Evolutionary conservation across 352 stramenopile species (phyloP).

Genomic region (Globisporangium barbulae): DNA sequence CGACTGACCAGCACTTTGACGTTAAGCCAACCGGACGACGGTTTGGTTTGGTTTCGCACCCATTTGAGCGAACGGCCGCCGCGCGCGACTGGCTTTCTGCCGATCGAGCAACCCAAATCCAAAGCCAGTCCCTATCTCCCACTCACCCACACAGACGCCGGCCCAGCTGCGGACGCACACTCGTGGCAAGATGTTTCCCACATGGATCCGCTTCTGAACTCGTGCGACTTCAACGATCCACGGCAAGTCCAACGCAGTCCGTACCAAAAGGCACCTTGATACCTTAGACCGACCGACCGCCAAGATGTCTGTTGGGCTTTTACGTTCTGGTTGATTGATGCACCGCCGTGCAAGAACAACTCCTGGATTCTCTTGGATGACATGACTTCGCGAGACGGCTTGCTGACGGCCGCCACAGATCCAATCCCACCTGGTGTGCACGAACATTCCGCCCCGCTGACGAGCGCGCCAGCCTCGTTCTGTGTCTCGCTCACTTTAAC

Average conservation of each 20-base stretch:
- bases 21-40: neutral
- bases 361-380: neutral
- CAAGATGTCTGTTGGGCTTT: neutral
- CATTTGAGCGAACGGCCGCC: neutral
- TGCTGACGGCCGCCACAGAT: neutral
- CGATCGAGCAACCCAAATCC: conserved; percentile 2
- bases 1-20: neutral
- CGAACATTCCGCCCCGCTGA: neutral
- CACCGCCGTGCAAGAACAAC: neutral
- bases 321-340: neutral
- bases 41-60: neutral
- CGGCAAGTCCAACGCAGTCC: neutral
- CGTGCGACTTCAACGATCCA: neutral
- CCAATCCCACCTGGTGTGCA: neutral
- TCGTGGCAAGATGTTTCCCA: neutral
- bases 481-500: neutral
- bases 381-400: neutral
- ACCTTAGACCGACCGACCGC: neutral
- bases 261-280: neutral
- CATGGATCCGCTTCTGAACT: neutral
- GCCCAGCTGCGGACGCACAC: neutral
- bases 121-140: conserved; percentile 2
- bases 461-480: neutral
- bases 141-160: too few relatives aligned
- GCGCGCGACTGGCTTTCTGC: neutral